Evolutionary conservation across 306 rosid genomes (phyloP).

Genomic region (Cicer arietinum): DNA sequence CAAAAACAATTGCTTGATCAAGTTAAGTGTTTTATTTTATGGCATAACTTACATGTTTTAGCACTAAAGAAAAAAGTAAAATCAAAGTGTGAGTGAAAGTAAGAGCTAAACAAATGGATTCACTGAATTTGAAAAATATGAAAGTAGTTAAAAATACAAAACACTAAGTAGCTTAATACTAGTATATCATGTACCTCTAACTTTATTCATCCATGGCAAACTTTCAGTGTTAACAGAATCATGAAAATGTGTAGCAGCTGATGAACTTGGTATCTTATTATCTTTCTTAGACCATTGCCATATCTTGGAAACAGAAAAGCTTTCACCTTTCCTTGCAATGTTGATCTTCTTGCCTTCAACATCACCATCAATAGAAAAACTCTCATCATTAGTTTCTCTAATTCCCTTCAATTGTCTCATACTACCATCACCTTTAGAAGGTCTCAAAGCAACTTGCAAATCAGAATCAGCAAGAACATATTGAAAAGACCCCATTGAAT

Average conservation of each 20-base stretch:
- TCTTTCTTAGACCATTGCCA: slow-evolving; percentile 93
- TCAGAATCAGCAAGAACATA: slow-evolving; percentile 88
- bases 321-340: slow-evolving; percentile 80
- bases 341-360: slow-evolving; percentile 72
- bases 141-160: slow-evolving; percentile 47
- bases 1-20: slow-evolving; percentile 32
- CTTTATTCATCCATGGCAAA: slow-evolving; percentile 63
- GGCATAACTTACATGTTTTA: slow-evolving; percentile 46
- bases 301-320: slow-evolving; percentile 93
- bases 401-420: slow-evolving; percentile 61
- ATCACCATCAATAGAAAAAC: slow-evolving; percentile 59
- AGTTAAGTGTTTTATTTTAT: slow-evolving; percentile 12
- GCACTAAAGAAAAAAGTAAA: slow-evolving; percentile 42
- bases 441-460: slow-evolving; percentile 69
- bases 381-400: slow-evolving; percentile 58
- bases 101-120: slow-evolving; percentile 39
- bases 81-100: slow-evolving; percentile 38
- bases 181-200: slow-evolving; percentile 49
- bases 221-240: slow-evolving; percentile 48
- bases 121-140: slow-evolving; percentile 42
- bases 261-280: slow-evolving; percentile 62
- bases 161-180: slow-evolving; percentile 36
- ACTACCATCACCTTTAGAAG: slow-evolving; percentile 56
- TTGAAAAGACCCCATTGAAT: slow-evolving; percentile 92
- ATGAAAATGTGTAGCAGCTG: slow-evolving; percentile 59